Conservation (phyloP, 805 yeast species). For the Phaffomyces antillensis region DNA sequence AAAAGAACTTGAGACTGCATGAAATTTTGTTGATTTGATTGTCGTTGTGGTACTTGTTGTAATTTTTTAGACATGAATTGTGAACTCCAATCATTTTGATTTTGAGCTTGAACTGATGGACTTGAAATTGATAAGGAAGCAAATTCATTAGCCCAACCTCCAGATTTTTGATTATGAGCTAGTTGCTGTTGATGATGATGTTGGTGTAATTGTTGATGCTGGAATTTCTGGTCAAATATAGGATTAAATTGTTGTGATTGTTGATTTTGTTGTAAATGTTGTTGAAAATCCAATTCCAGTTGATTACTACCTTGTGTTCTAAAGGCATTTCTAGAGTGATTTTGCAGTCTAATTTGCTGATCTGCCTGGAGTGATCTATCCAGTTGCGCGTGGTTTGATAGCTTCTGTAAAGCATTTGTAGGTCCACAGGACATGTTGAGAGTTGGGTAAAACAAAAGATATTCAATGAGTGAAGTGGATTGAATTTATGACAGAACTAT, state of each 20-base stretch:
- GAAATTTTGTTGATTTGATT: slow-evolving; percentile 1
- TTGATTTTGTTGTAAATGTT: slow-evolving; percentile 10
- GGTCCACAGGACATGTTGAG: slow-evolving; percentile 18
- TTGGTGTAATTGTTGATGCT: slow-evolving; percentile 3
- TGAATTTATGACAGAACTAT: too few relatives aligned
- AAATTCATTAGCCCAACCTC: slow-evolving; percentile 22
- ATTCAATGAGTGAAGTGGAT: too few relatives aligned
- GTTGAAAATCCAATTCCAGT: slow-evolving; percentile 17
- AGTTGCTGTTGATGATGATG: slow-evolving; percentile 7
- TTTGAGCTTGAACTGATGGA: slow-evolving; percentile 6
- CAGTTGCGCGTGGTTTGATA: slow-evolving; percentile 17
- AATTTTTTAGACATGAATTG: slow-evolving; percentile 12
- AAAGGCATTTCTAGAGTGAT: slow-evolving; percentile 7
- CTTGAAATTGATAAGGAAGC: slow-evolving; percentile 8
- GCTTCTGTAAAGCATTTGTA: slow-evolving; percentile 20
- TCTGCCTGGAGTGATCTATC: slow-evolving; percentile 22
- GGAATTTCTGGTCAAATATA: slow-evolving; percentile 1
- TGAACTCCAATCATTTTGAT: slow-evolving; percentile 12
- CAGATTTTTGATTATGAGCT: slow-evolving; percentile 1
- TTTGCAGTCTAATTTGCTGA: slow-evolving; percentile 8
- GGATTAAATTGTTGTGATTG: slow-evolving; percentile 2
- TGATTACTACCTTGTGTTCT: slow-evolving; percentile 10
- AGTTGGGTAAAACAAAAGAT: background rate
- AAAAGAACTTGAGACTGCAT: slow-evolving; percentile 2
- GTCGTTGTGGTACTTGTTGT: slow-evolving; percentile 1